A percentile compares a stretch with the other conserved stretches of the same genome.
phyloP scores from a whole-genome alignment of 352 stramenopile species.

The Pythium insidiosum region DNA sequence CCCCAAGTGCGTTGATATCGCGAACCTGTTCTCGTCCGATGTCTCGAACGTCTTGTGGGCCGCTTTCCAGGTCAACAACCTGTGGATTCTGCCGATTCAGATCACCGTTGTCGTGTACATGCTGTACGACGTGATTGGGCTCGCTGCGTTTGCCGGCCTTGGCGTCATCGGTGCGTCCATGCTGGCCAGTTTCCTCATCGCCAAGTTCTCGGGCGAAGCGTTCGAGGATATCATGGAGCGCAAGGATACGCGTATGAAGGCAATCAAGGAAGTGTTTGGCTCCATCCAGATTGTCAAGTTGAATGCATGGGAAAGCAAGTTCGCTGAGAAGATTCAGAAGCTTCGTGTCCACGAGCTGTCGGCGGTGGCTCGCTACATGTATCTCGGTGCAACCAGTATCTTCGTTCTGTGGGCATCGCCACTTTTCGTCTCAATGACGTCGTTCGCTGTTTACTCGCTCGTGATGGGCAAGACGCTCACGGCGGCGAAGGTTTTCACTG shows the following conservation, averaged over 20 bases:
- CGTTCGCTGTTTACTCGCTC: slow-evolving; percentile 39
- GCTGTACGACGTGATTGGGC: slow-evolving; percentile 9
- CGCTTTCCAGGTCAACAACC: slow-evolving; percentile 20
- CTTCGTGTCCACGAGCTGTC: slow-evolving; percentile 67
- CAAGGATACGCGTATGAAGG: slow-evolving; percentile 25
- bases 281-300: slow-evolving; percentile 86
- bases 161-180: slow-evolving; percentile 10
- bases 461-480: slow-evolving; percentile 28
- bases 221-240: slow-evolving; percentile 10
- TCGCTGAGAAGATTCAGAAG: slow-evolving; percentile 78
- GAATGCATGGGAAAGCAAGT: slow-evolving; percentile 85
- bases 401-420: slow-evolving; percentile 45
- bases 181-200: slow-evolving; percentile 1
- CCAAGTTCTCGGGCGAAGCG: slow-evolving; percentile 3
- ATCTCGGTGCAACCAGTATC: slow-evolving; percentile 48
- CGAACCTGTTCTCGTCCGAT: slow-evolving; percentile 92
- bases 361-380: slow-evolving; percentile 38
- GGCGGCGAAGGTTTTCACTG: slow-evolving; percentile 27
- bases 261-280: slow-evolving; percentile 26
- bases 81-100: slow-evolving; percentile 21
- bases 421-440: slow-evolving; percentile 30
- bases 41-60: slow-evolving; percentile 39
- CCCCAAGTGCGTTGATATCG: slow-evolving; percentile 50
- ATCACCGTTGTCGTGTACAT: slow-evolving; percentile 14
- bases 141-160: slow-evolving; percentile 16